A percentile compares a stretch with the other conserved stretches of the same genome.
Conservation (phyloP, 306 rosid species). For the Castanea mollissima region DNA sequence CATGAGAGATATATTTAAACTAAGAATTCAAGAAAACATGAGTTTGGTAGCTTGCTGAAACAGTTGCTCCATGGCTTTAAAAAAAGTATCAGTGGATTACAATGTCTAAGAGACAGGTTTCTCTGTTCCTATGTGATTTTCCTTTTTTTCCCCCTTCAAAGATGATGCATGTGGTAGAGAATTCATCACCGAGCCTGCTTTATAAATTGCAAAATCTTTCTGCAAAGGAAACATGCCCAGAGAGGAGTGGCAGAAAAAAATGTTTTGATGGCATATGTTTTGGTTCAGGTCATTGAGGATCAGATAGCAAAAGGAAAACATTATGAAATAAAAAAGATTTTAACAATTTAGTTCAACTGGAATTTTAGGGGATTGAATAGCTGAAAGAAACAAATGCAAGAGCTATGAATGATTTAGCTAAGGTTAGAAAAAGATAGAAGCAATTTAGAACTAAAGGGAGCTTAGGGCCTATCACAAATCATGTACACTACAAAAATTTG, state of each 20-base stretch:
- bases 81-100: neutral
- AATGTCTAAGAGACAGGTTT: neutral
- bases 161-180: neutral
- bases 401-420: too few species aligned
- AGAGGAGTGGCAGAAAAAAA: neutral
- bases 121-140: neutral
- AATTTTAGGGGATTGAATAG: neutral
- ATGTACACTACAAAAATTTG: neutral
- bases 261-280: neutral
- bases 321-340: neutral
- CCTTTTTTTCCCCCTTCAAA: neutral
- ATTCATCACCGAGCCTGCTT: neutral
- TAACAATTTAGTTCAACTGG: neutral
- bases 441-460: neutral
- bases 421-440: neutral
- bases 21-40: neutral
- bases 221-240: neutral
- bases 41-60: neutral
- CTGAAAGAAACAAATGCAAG: neutral
- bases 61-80: neutral
- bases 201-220: neutral
- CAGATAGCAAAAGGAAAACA: neutral
- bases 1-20: neutral
- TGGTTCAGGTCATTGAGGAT: neutral
- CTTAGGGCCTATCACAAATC: neutral